Conservation (phyloP, 2,329 filamentous ascomycete genomes). For the Stachybotrys chlorohalonatus region DNA sequence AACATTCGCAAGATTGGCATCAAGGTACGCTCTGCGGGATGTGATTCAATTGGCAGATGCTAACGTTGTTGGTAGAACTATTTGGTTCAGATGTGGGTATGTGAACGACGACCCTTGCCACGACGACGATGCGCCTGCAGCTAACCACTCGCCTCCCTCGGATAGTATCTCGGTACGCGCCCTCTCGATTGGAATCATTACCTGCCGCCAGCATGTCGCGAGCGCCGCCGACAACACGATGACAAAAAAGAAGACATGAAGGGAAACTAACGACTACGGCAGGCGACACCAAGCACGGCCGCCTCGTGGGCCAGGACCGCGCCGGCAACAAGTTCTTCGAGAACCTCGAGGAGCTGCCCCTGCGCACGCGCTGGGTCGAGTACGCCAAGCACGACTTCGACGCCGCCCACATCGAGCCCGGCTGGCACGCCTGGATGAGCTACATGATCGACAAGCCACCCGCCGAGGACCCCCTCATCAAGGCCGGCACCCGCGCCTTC, state of each 20-base stretch:
- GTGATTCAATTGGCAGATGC: slow-evolving; percentile 1
- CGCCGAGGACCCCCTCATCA: slow-evolving; percentile 62
- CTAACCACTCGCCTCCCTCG: slow-evolving; percentile 9
- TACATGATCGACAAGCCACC: slow-evolving; percentile 88
- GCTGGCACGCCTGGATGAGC: slow-evolving; percentile 98
- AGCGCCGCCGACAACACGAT: not conserved
- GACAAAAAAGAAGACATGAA: not conserved
- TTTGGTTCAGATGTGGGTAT: slow-evolving; percentile 86
- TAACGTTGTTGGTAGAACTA: slow-evolving; percentile 54
- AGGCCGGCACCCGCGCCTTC: slow-evolving; percentile 61
- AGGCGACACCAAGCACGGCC: slow-evolving; percentile 96
- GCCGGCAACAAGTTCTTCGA: slow-evolving; percentile 98
- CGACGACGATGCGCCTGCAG: slow-evolving; percentile 10
- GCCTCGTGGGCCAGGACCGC: slow-evolving; percentile 73
- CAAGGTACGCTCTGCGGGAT: slow-evolving; percentile 51
- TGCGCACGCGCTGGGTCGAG: slow-evolving; percentile 95
- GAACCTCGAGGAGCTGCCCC: slow-evolving; percentile 89
- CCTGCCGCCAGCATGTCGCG: slow-evolving; percentile 2
- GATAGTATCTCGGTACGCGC: slow-evolving; percentile 47
- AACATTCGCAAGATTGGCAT: slow-evolving; percentile 83
- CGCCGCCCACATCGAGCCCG: slow-evolving; percentile 78
- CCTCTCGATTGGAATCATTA: not conserved
- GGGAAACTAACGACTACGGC: slow-evolving; percentile 2
- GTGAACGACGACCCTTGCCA: slow-evolving; percentile 25
- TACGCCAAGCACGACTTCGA: slow-evolving; percentile 85